Percentiles rank a stretch among this genome's conserved stretches.
Evolutionary conservation across 805 yeast species (phyloP).

Genomic region (Saccharomycopsis sp.): DNA sequence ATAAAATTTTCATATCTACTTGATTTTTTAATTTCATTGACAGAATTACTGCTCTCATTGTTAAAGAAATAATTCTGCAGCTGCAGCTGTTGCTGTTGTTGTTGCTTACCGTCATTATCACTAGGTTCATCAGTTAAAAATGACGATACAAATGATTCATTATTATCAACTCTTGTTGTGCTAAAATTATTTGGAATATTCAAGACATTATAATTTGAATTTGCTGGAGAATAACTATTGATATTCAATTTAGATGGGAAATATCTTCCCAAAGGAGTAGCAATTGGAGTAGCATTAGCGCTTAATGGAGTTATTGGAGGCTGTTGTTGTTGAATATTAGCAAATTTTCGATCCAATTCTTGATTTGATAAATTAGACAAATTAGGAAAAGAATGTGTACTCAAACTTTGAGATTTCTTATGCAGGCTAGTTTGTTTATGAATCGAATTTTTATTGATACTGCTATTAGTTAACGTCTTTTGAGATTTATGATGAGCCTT

Average conservation of each 20-base stretch:
- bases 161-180: slow-evolving; percentile 6
- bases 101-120: slow-evolving; percentile 1
- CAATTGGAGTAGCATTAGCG: not conserved
- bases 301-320: slow-evolving; percentile 1
- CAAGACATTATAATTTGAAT: not conserved
- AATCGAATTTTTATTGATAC: not conserved
- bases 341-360: slow-evolving; percentile 4
- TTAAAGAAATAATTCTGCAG: slow-evolving; percentile 8
- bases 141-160: slow-evolving; percentile 6
- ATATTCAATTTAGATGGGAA: not conserved
- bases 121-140: slow-evolving; percentile 2
- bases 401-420: slow-evolving; percentile 16
- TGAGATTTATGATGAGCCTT: slow-evolving; percentile 12
- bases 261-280: not conserved
- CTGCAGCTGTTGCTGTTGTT: not conserved
- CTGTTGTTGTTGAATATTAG: not conserved
- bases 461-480: slow-evolving; percentile 1
- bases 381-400: slow-evolving; percentile 8
- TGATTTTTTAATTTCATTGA: not conserved
- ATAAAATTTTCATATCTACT: slow-evolving; percentile 7
- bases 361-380: slow-evolving; percentile 7
- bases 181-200: slow-evolving; percentile 10
- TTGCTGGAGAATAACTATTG: slow-evolving; percentile 13
- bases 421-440: slow-evolving; percentile 8
- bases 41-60: not conserved